Percentiles rank a stretch among this genome's conserved stretches.
These are phyloP conservation scores for Saturnispora halmiae DNA, from an alignment of 805 yeast species.

Conservation along the genomic window DNA sequence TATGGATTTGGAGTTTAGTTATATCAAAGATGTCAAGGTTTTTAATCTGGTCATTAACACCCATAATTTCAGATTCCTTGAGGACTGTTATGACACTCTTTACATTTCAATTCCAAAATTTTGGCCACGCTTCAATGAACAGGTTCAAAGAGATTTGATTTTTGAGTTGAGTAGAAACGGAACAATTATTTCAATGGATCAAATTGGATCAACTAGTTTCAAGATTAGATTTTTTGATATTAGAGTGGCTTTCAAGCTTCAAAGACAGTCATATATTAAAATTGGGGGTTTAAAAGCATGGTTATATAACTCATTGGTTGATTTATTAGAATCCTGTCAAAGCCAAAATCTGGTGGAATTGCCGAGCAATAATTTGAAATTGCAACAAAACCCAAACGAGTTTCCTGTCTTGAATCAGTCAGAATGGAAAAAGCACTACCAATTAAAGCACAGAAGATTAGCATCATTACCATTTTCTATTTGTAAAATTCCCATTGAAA, in stretches of 20 bases:
- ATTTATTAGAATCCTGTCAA: constrained; percentile 13
- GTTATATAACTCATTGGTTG: constrained; percentile 20
- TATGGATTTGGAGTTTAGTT: constrained; percentile 10
- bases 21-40: constrained; percentile 11
- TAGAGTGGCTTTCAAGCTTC: constrained; percentile 28
- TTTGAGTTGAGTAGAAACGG: constrained; percentile 21
- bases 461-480: constrained; percentile 20
- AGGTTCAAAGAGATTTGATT: constrained; percentile 15
- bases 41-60: not conserved
- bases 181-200: constrained; percentile 12
- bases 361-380: not conserved
- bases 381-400: not conserved
- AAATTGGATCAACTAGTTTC: constrained; percentile 13
- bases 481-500: constrained; percentile 25
- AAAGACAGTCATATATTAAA: constrained; percentile 11
- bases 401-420: constrained; percentile 8
- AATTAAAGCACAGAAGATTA: constrained; percentile 19
- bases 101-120: constrained; percentile 13
- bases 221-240: constrained; percentile 29
- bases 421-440: constrained; percentile 21
- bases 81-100: constrained; percentile 18
- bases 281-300: constrained; percentile 13
- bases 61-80: constrained; percentile 19
- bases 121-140: not conserved
- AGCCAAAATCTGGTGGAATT: not conserved